Conservation (phyloP, 192 early-diverging fungal species). For the Coemansia sp. region DNA sequence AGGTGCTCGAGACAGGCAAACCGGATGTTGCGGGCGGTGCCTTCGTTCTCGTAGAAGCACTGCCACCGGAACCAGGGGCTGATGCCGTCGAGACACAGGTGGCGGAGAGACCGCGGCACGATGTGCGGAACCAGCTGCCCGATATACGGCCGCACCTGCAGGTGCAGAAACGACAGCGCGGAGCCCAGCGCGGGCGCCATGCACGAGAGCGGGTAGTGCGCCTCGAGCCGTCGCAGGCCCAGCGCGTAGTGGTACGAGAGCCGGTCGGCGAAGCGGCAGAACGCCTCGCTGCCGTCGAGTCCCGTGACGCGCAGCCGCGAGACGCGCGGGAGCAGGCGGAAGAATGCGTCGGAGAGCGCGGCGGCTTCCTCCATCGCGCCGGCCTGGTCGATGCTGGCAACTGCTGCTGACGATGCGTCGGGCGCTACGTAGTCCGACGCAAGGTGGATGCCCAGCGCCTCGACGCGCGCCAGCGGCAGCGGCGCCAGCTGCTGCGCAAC, state of each 20-base stretch:
- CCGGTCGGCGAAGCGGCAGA: slow-evolving; percentile 7
- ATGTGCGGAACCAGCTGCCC: slow-evolving; percentile 4
- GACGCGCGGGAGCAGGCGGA: background rate
- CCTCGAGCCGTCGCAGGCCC: background rate
- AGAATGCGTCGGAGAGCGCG: background rate
- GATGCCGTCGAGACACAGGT: slow-evolving; percentile 4
- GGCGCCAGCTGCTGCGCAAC: background rate
- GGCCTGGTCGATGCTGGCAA: no score
- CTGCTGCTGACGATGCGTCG: no score
- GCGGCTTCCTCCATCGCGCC: background rate
- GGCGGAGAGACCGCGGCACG: background rate
- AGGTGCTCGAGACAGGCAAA: background rate
- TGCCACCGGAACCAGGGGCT: slow-evolving; percentile 4
- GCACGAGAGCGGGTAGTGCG: background rate
- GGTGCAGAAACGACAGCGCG: background rate
- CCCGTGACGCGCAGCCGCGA: background rate
- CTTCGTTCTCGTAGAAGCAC: slow-evolving; percentile 1
- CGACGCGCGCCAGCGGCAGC: background rate
- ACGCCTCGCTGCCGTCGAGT: background rate
- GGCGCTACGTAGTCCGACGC: slow-evolving; percentile 1
- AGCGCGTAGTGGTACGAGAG: background rate
- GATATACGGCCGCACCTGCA: slow-evolving; percentile 7
- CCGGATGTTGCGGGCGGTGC: background rate
- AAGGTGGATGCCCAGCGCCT: background rate
- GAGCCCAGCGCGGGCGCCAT: background rate